Percentiles rank a stretch among this genome's conserved stretches.
Evolutionary conservation across 768 basidiomycete species (phyloP).

Genomic region (Leucogyrophana mollusca): DNA sequence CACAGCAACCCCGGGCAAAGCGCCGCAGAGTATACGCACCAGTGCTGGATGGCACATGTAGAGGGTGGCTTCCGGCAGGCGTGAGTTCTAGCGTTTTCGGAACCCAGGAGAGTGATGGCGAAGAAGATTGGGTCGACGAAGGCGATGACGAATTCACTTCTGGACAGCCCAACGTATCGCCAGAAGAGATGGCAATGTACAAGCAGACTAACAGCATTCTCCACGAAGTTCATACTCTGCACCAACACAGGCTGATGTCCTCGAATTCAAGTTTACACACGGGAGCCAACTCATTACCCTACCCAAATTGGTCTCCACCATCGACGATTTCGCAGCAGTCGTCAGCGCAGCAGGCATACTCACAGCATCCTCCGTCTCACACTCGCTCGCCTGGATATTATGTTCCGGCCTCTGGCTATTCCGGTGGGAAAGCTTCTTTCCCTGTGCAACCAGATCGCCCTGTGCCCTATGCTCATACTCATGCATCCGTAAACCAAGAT

Average conservation of each 20-base stretch:
- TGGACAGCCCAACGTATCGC: slow-evolving; percentile 2
- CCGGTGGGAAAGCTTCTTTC: slow-evolving; percentile 5
- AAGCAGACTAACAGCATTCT: slow-evolving; percentile 62
- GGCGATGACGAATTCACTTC: slow-evolving; percentile 25
- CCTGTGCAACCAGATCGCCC: slow-evolving; percentile 4
- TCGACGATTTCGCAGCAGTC: background rate
- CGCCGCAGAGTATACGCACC: slow-evolving; percentile 55
- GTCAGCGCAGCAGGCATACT: background rate
- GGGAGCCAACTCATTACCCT: slow-evolving; percentile 9
- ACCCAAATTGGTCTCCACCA: background rate
- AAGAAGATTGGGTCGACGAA: slow-evolving; percentile 32
- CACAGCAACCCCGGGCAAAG: slow-evolving; percentile 40
- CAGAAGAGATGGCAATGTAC: slow-evolving; percentile 40
- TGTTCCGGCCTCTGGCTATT: slow-evolving; percentile 2
- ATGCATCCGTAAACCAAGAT: background rate
- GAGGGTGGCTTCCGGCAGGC: slow-evolving; percentile 39
- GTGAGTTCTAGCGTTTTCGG: slow-evolving; percentile 6
- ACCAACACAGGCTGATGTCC: slow-evolving; percentile 61
- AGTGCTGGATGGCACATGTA: slow-evolving; percentile 47
- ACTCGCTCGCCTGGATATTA: background rate
- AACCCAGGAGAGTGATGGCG: slow-evolving; percentile 23
- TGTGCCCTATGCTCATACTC: slow-evolving; percentile 2
- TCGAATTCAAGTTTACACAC: slow-evolving; percentile 4
- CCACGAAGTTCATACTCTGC: slow-evolving; percentile 66
- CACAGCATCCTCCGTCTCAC: slow-evolving; percentile 4